Percentiles rank a stretch among this genome's conserved stretches.
Evolutionary conservation across 352 stramenopile genomes (phyloP).

Genomic region (Pythium pectinolyticum): DNA sequence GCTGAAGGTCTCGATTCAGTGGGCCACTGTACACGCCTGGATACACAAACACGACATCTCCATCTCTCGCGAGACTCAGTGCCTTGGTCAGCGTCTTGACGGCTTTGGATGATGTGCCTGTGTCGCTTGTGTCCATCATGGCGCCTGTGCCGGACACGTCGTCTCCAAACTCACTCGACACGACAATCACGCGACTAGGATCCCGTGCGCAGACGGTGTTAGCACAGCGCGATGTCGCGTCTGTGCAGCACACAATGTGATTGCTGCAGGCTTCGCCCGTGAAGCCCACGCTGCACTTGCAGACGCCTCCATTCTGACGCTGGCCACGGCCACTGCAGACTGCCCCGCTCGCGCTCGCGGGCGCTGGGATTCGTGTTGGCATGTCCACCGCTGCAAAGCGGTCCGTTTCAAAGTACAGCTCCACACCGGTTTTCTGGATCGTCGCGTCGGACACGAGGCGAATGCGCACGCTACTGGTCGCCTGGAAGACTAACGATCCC

Average conservation of each 20-base stretch:
- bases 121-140: conserved; percentile 57
- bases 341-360: conserved; percentile 9
- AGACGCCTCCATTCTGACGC: conserved; percentile 34
- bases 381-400: conserved; percentile 7
- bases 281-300: conserved; percentile 66
- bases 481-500: conserved; percentile 44
- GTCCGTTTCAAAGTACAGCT: conserved; percentile 47
- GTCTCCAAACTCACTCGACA: conserved; percentile 54
- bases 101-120: conserved; percentile 52
- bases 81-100: conserved; percentile 45
- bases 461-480: conserved; percentile 29
- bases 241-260: conserved; percentile 54
- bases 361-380: conserved; percentile 34
- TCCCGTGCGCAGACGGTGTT: conserved; percentile 43
- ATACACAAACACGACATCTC: conserved; percentile 53
- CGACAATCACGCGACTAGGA: conserved; percentile 41
- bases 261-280: conserved; percentile 69
- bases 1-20: conserved; percentile 36
- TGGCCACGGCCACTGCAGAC: conserved; percentile 46
- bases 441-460: conserved; percentile 44
- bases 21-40: conserved; percentile 47
- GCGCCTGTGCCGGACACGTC: conserved; percentile 47
- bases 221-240: conserved; percentile 37
- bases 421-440: conserved; percentile 43
- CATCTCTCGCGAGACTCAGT: conserved; percentile 34